phyloP scores from a whole-genome alignment of 805 yeast species.

The Candida verbasci region DNA sequence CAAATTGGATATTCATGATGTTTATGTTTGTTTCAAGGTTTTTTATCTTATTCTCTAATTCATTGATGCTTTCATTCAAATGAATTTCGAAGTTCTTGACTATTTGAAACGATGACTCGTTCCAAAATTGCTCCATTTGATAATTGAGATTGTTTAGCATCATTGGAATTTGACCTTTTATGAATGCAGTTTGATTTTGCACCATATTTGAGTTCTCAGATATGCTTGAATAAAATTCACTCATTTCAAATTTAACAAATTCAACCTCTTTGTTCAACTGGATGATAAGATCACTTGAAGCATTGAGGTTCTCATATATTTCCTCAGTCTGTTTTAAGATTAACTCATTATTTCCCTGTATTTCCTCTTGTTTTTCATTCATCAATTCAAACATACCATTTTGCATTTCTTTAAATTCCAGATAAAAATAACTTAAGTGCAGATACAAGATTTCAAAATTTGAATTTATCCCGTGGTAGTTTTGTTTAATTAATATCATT shows the following conservation, averaged over 20 bases:
- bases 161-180: neutral
- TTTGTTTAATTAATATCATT: conserved; percentile 1
- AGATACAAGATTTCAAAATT: conserved; percentile 6
- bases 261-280: neutral
- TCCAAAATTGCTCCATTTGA: neutral
- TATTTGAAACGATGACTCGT: conserved; percentile 1
- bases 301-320: neutral
- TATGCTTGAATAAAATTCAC: neutral
- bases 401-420: conserved; percentile 2
- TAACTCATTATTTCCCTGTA: neutral
- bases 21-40: conserved; percentile 1
- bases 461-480: conserved; percentile 7
- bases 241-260: neutral
- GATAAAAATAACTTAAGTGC: conserved; percentile 6
- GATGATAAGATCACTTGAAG: neutral
- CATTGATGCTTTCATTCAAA: conserved; percentile 3
- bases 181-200: neutral
- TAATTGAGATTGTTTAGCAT: neutral
- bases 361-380: conserved; percentile 2
- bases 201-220: neutral
- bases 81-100: conserved; percentile 4
- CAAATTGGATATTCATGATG: conserved; percentile 2
- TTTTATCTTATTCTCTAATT: conserved; percentile 3
- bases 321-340: conserved; percentile 1
- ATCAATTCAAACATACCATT: neutral